Conservation (phyloP, 2,329 filamentous ascomycete species). For the Epichloe brachyelytri region DNA sequence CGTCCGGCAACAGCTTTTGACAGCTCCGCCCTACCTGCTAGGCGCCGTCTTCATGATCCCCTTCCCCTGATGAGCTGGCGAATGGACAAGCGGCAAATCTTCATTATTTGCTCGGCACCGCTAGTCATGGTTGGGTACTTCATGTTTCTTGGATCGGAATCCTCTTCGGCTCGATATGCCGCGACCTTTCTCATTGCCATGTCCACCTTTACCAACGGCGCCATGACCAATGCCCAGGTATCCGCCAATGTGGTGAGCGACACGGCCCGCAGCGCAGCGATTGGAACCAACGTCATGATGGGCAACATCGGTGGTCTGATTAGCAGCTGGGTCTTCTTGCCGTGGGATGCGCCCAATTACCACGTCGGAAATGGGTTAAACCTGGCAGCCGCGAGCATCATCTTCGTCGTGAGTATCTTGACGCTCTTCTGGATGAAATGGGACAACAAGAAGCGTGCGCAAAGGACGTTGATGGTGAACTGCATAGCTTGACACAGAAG, state of each 20-base stretch:
- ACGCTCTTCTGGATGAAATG: slow-evolving; percentile 47
- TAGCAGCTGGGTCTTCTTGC: slow-evolving; percentile 52
- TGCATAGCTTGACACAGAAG: slow-evolving; percentile 38
- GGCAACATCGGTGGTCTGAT: slow-evolving; percentile 61
- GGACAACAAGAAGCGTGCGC: slow-evolving; percentile 38
- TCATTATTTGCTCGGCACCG: slow-evolving; percentile 46
- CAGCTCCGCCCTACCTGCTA: slow-evolving; percentile 57
- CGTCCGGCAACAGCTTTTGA: slow-evolving; percentile 54
- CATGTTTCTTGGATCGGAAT: slow-evolving; percentile 50
- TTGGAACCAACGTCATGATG: slow-evolving; percentile 55
- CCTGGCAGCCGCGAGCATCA: slow-evolving; percentile 40
- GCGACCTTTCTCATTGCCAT: slow-evolving; percentile 57
- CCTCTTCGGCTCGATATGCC: slow-evolving; percentile 46
- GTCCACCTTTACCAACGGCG: slow-evolving; percentile 50
- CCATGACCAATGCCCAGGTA: slow-evolving; percentile 53
- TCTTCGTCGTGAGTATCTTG: slow-evolving; percentile 34
- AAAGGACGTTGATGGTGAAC: slow-evolving; percentile 24
- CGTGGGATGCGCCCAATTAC: slow-evolving; percentile 51
- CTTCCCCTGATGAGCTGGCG: slow-evolving; percentile 47
- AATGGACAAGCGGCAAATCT: slow-evolving; percentile 44
- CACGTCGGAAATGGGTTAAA: slow-evolving; percentile 62
- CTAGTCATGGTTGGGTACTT: slow-evolving; percentile 57
- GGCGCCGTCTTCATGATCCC: slow-evolving; percentile 54
- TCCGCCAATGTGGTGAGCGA: slow-evolving; percentile 61
- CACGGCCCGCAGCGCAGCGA: slow-evolving; percentile 52